A percentile compares a stretch with the other conserved stretches of the same genome.
Evolutionary conservation across 805 yeast genomes (phyloP).

Genomic region (Starmerella gropengiesseri): DNA sequence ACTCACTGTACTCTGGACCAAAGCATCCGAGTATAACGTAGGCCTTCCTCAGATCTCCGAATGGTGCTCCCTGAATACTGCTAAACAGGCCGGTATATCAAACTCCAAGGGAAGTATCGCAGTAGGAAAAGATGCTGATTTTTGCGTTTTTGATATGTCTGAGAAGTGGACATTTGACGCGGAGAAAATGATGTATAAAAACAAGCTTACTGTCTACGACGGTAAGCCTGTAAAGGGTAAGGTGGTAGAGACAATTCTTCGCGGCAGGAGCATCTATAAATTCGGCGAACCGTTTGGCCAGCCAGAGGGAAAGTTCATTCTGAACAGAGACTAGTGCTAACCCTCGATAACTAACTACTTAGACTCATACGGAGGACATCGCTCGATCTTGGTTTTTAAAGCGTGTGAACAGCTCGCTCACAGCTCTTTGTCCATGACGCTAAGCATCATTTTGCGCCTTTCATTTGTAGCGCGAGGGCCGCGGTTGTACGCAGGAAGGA

Average conservation of each 20-base stretch:
- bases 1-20: slow-evolving; percentile 63
- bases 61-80: slow-evolving; percentile 80
- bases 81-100: slow-evolving; percentile 69
- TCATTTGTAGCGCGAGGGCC: slow-evolving; percentile 22
- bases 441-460: slow-evolving; percentile 23
- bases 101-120: slow-evolving; percentile 62
- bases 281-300: slow-evolving; percentile 19
- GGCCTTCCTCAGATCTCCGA: slow-evolving; percentile 50
- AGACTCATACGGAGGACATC: no score
- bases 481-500: slow-evolving; percentile 16
- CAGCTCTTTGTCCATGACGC: slow-evolving; percentile 13
- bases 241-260: slow-evolving; percentile 65
- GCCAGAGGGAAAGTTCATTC: slow-evolving; percentile 20
- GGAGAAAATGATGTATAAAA: slow-evolving; percentile 49
- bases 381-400: no score
- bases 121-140: slow-evolving; percentile 79
- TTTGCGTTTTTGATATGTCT: slow-evolving; percentile 66
- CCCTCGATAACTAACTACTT: no score
- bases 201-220: slow-evolving; percentile 79
- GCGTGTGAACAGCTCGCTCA: no score
- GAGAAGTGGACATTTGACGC: slow-evolving; percentile 36
- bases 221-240: slow-evolving; percentile 60
- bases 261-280: slow-evolving; percentile 61
- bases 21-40: slow-evolving; percentile 42
- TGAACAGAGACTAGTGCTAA: slow-evolving; percentile 10